phyloP scores from a whole-genome alignment of 768 basidiomycete species.

The Tricholoma hemisulphureum region DNA sequence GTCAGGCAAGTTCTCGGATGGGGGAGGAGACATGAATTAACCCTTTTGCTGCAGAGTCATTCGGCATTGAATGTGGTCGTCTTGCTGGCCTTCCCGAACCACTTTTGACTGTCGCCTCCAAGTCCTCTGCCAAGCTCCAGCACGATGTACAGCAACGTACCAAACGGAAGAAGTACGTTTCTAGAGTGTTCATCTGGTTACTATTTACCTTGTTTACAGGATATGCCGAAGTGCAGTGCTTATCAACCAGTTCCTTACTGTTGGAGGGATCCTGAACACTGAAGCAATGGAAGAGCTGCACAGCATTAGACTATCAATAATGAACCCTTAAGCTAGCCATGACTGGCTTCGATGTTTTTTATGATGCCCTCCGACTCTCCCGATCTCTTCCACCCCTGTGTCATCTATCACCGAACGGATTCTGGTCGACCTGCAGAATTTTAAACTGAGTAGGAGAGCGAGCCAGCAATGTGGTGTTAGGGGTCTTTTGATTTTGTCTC shows the following conservation, averaged over 20 bases:
- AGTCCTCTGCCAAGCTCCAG: slow-evolving; percentile 56
- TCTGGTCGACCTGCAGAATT: neutral
- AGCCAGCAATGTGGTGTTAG: neutral
- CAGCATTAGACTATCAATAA: neutral
- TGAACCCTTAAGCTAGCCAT: neutral
- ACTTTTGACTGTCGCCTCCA: slow-evolving; percentile 61
- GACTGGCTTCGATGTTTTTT: neutral
- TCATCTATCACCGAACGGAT: neutral
- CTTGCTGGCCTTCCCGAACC: slow-evolving; percentile 78
- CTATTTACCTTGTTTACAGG: slow-evolving; percentile 1
- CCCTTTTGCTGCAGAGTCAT: slow-evolving; percentile 54
- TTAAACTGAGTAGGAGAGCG: neutral
- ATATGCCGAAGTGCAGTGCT: slow-evolving; percentile 12
- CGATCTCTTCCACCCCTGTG: neutral
- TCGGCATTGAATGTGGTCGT: slow-evolving; percentile 90
- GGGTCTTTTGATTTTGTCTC: slow-evolving; percentile 1
- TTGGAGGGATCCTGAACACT: neutral
- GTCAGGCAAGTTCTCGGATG: slow-evolving; percentile 35
- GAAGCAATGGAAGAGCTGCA: neutral
- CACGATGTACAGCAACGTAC: slow-evolving; percentile 47
- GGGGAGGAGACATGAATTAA: neutral
- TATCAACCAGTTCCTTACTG: neutral
- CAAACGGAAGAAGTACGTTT: slow-evolving; percentile 47
- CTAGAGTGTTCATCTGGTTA: neutral
- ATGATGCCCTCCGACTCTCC: neutral